Evolutionary conservation across 2,329 filamentous ascomycete species (phyloP), one percentile per base, ranked within the genome.

Genomic region (Cryphonectria parasitica): DNA sequence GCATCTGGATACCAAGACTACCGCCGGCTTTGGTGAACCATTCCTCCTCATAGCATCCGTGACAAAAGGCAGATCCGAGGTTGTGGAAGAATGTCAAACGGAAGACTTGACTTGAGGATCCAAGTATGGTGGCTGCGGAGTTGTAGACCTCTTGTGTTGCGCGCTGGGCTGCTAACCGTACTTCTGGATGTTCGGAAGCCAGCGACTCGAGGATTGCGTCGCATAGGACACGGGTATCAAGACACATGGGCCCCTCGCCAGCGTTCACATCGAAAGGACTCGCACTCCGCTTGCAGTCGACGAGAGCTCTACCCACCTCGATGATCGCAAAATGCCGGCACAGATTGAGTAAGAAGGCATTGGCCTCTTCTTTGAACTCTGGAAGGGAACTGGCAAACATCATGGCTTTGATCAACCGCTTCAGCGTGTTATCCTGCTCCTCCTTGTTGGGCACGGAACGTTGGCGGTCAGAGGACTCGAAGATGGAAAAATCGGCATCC

Each of bases 1-100:
- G 83, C 69, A 97, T 91, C 77, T 93, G 91, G 76, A 99, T 98
- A 69, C 97, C 97, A 28, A 95, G 83, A 68, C 92, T 95, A 54
- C 96, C 96, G 64, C 95, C 96, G 52, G 94, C 92, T 81, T 99
- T 99, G 67, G 95, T 95, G 78, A 97, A 99, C 96, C 97, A 99
- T 77, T 99, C 96, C 79, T 99, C 95, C 76, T 96, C 94, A 76
- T 98, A 95, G 79, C 96, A 99, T 74, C 93, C 94, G 79, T 99
- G 96, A 75, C 93, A 96, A 79, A 98, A 97, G 0, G 90, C 91
- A 72, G 90, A 92, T 54, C 92, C 91, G 7, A 99, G 85, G 76
- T 95, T 91, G 71, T 87, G 87, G 82, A 99, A 99, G 80, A 99
- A 93, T 0, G 91, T 89, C 11, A 99, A 86, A 69, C 90, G 90